Conservation (phyloP, 2,329 filamentous ascomycete genomes). For the Didymellaceae sp. region DNA sequence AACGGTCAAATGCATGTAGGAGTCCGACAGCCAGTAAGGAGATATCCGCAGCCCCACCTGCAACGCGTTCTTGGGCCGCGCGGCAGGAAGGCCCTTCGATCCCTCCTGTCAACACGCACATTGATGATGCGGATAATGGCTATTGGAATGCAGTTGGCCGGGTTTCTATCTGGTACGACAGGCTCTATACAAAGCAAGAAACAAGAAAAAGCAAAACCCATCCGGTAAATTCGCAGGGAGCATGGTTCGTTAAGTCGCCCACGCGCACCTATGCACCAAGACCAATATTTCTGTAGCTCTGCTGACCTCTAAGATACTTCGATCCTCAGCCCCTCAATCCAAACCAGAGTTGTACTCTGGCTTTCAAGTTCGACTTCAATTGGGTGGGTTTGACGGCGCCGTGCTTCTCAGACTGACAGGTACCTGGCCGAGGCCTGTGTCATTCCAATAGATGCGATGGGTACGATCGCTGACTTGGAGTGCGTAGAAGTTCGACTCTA, state of each 20-base stretch:
- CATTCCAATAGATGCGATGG: slow-evolving; percentile 32
- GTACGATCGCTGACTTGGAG: slow-evolving; percentile 18
- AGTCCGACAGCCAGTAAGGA: background rate
- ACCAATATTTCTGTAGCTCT: no score
- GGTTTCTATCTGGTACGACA: no score
- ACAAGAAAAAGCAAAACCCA: no score
- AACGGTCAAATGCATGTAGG: background rate
- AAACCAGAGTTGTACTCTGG: background rate
- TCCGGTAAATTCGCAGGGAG: no score
- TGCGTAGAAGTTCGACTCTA: slow-evolving; percentile 25
- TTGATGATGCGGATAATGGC: no score
- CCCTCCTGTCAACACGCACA: background rate
- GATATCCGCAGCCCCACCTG: background rate
- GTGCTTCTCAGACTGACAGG: slow-evolving; percentile 26
- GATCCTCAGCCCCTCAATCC: background rate
- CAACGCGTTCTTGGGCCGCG: slow-evolving; percentile 8
- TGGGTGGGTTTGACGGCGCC: slow-evolving; percentile 23
- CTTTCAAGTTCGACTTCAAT: background rate
- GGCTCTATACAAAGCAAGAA: no score
- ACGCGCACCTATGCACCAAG: no score
- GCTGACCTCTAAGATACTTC: background rate
- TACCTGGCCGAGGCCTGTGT: slow-evolving; percentile 26
- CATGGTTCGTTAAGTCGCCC: no score
- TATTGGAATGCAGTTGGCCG: no score
- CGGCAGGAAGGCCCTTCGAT: background rate